phyloP scores from a whole-genome alignment of 495 filamentous ascomycete genomes.

The Tuber microsphaerosporum region DNA sequence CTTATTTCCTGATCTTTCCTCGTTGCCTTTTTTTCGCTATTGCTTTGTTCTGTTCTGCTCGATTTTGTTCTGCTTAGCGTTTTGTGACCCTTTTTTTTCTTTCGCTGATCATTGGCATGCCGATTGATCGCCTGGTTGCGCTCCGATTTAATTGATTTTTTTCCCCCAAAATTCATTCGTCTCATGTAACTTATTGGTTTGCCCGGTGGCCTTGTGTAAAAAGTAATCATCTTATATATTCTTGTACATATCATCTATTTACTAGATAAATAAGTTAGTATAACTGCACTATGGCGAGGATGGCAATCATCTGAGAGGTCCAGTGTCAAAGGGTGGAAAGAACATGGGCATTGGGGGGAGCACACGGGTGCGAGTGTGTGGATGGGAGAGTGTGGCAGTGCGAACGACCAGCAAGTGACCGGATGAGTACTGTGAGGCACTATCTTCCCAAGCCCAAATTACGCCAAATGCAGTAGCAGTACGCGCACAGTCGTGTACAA shows the following conservation, averaged over 20 bases:
- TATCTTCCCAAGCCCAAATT: neutral
- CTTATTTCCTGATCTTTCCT: neutral
- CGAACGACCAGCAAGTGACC: neutral
- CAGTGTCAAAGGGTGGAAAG: neutral
- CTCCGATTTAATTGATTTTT: neutral
- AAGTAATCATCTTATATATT: neutral
- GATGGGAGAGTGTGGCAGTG: neutral
- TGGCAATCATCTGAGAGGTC: neutral
- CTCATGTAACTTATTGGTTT: neutral
- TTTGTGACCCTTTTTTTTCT: neutral
- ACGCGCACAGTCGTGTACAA: neutral
- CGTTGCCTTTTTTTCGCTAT: neutral
- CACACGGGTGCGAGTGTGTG: neutral
- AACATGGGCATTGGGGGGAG: neutral
- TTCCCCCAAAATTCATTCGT: neutral
- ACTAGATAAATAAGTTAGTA: neutral
- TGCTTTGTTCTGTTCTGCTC: neutral
- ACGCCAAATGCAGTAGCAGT: neutral
- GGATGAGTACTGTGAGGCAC: neutral
- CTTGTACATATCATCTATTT: neutral
- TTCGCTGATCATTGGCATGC: neutral
- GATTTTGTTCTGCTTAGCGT: neutral
- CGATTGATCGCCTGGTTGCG: neutral
- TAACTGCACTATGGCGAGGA: neutral
- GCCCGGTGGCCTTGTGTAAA: neutral